These are phyloP conservation scores for Zygnema cylindricum DNA, from an alignment of 139 green algal species.

Conservation along the genomic window DNA sequence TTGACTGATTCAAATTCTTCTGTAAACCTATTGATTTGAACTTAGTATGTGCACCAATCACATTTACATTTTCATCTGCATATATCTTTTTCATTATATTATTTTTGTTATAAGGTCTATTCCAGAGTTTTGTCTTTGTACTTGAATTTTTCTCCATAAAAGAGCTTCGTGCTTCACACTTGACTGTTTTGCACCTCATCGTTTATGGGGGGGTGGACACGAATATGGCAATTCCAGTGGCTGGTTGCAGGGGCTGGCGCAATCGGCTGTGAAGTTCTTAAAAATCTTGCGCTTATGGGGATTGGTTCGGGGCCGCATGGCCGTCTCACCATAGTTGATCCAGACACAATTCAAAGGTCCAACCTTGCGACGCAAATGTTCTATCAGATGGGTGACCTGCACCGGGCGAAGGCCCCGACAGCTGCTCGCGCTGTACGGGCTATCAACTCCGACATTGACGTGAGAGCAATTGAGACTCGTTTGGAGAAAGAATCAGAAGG, in stretches of 20 bases:
- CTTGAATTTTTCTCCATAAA: no score
- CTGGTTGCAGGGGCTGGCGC: constrained; percentile 56
- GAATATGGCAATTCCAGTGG: constrained; percentile 24
- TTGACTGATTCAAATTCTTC: no score
- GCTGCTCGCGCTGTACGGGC: constrained; percentile 20
- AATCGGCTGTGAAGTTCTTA: constrained; percentile 59
- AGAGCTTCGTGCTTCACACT: no score
- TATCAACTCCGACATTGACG: constrained; percentile 44
- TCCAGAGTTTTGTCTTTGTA: no score
- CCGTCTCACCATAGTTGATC: constrained; percentile 48
- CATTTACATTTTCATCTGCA: no score
- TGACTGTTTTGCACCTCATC: no score
- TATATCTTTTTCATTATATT: no score
- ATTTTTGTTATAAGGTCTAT: no score
- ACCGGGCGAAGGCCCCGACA: constrained; percentile 29
- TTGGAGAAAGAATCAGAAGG: constrained; percentile 27
- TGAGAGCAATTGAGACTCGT: constrained; percentile 15
- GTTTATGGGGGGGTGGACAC: background rate
- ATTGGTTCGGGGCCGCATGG: constrained; percentile 40
- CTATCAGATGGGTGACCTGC: constrained; percentile 19
- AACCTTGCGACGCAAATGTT: constrained; percentile 47
- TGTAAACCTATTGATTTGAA: no score
- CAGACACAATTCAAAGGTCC: constrained; percentile 29
- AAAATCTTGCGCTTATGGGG: constrained; percentile 55
- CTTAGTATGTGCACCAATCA: no score